Conservation (phyloP, 192 early-diverging fungal genomes). For the Entomortierella beljakovae region DNA sequence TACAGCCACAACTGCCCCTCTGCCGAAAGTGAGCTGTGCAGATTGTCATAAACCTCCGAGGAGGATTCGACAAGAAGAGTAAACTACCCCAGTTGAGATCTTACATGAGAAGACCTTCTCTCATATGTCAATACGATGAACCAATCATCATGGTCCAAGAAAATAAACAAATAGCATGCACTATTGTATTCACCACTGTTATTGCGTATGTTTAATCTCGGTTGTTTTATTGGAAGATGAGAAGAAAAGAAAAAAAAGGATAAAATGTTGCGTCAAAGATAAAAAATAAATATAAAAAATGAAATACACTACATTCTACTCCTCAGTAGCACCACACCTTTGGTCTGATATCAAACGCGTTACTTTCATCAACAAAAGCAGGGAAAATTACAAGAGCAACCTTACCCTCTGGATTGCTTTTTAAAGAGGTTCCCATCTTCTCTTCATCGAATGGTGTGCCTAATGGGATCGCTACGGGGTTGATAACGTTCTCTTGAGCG, state of each 20-base stretch:
- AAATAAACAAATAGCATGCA: too few species aligned
- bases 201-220: constrained; percentile 1
- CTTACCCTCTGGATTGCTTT: constrained; percentile 46
- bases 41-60: constrained; percentile 1
- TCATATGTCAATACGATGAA: not conserved
- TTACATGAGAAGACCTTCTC: not conserved
- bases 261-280: too few species aligned
- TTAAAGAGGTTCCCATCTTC: constrained; percentile 37
- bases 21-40: not conserved
- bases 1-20: not conserved
- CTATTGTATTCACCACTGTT: not conserved
- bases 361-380: constrained; percentile 28
- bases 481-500: constrained; percentile 30
- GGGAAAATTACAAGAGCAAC: constrained; percentile 52
- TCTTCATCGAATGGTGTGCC: constrained; percentile 42
- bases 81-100: not conserved
- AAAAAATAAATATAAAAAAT: not conserved
- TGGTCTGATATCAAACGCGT: constrained; percentile 33
- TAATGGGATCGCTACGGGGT: constrained; percentile 10
- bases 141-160: not conserved
- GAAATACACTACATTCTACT: not conserved
- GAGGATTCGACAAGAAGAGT: not conserved
- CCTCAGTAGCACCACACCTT: constrained; percentile 49
- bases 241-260: not conserved
- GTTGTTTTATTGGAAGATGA: constrained; percentile 1